Conservation (phyloP, 2,329 filamentous ascomycete genomes). For the Graphilbum ipis-grandicollis region DNA sequence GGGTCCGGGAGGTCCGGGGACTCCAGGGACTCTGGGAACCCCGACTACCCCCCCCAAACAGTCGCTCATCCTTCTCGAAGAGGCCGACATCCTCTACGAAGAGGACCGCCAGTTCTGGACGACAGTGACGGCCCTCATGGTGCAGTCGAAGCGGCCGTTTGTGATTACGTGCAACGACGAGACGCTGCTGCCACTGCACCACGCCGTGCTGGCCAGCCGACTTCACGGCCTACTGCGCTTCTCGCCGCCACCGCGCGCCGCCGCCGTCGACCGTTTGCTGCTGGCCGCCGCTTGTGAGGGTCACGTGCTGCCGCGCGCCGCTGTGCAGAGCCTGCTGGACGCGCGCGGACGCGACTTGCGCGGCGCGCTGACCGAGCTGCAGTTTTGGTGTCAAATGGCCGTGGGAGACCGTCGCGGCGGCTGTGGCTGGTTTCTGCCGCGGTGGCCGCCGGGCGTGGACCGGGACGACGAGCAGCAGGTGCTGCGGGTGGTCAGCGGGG, state of each 20-base stretch:
- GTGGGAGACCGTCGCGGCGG: slow-evolving; percentile 80
- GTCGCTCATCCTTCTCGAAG: slow-evolving; percentile 83
- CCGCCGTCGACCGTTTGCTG: slow-evolving; percentile 66
- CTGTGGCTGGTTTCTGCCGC: slow-evolving; percentile 73
- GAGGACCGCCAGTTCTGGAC: slow-evolving; percentile 93
- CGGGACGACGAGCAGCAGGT: slow-evolving; percentile 46
- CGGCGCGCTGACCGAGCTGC: slow-evolving; percentile 64
- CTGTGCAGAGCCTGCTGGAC: slow-evolving; percentile 53
- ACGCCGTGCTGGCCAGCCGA: slow-evolving; percentile 28
- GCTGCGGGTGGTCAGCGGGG: slow-evolving; percentile 14
- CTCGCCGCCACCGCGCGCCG: slow-evolving; percentile 40
- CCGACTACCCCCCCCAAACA: slow-evolving; percentile 49
- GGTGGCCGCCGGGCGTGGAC: slow-evolving; percentile 58
- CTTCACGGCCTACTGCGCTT: slow-evolving; percentile 76
- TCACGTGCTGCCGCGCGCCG: slow-evolving; percentile 52
- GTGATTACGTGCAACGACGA: slow-evolving; percentile 94
- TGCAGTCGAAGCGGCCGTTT: slow-evolving; percentile 77
- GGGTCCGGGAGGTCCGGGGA: not conserved
- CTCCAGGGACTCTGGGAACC: slow-evolving; percentile 11
- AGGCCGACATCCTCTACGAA: slow-evolving; percentile 84
- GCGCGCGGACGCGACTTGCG: slow-evolving; percentile 58
- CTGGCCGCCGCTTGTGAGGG: slow-evolving; percentile 78
- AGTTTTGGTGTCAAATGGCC: slow-evolving; percentile 95
- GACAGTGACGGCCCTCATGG: slow-evolving; percentile 60
- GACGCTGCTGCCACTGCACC: slow-evolving; percentile 55